These are phyloP conservation scores for Xylariaceae sp. DNA, from an alignment of 2,329 filamentous ascomycete species.

Conservation along the genomic window DNA sequence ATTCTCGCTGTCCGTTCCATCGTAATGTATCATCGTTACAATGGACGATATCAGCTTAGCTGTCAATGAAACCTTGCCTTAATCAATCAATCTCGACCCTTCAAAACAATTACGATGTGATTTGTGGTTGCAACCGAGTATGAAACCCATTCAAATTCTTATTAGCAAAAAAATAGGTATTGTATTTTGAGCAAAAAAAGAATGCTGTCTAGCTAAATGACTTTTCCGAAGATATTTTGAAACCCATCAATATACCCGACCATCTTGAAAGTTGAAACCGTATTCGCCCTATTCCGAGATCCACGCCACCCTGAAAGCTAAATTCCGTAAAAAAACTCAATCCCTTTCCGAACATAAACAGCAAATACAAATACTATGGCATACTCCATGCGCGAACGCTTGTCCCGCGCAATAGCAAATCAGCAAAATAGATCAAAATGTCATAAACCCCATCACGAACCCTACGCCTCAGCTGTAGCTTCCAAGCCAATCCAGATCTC, in stretches of 20 bases:
- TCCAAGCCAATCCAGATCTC: slow-evolving; percentile 42
- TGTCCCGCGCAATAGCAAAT: too few relatives aligned
- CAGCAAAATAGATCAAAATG: too few relatives aligned
- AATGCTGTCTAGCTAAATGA: background rate
- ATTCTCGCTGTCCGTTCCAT: background rate
- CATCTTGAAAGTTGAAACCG: too few relatives aligned
- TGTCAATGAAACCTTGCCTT: background rate
- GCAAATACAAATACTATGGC: background rate
- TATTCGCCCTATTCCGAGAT: background rate
- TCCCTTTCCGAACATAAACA: background rate
- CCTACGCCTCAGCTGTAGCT: slow-evolving; percentile 2
- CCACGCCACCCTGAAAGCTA: background rate
- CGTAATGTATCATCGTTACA: background rate
- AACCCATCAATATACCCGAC: too few relatives aligned
- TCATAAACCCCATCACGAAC: too few relatives aligned
- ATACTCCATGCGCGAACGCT: too few relatives aligned
- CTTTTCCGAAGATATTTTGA: too few relatives aligned
- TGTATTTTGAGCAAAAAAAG: too few relatives aligned
- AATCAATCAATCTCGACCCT: background rate
- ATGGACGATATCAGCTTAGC: background rate
- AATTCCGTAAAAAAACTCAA: background rate
- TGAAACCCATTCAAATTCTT: background rate
- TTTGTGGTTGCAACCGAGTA: background rate
- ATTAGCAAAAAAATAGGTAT: background rate
- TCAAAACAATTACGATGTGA: background rate